Base-by-base conservation (phyloP, 2,329 filamentous ascomycete species). In the Hypoxylon sp. region DNA sequence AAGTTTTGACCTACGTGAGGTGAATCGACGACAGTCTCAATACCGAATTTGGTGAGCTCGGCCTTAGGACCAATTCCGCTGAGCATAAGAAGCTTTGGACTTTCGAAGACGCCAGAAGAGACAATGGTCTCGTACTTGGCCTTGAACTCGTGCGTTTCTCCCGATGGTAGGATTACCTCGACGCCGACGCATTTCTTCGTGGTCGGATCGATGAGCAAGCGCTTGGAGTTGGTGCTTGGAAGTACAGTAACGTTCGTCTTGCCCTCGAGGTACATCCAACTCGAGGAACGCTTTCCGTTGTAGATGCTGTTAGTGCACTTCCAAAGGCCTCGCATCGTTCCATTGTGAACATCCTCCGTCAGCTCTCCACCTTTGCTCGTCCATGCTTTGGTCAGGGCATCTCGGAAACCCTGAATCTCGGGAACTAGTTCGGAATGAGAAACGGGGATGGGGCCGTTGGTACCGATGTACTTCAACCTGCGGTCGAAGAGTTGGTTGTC, bases 1-100 rank as follows among this genome's bases (percentile, higher is more conserved):
- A 89, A 73, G 68, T 88, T 85, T 49, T 78, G 79, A 4, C 86
- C 86, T 2, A 89, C 84, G 32, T 85, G 82, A 1, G 80, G 79
- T 0, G 82, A 78, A 54, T 87, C 75, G 3, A 77, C 72, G 12
- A 85, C 58, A 0, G 81, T 69, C 2, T 73, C 63, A 55, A 88
- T 87, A n/a, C 73, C 69, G 62, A 81, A 76, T 42, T 73, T 71
- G 13, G 74, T 56, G 4, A 89, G 75, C 57, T 84, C 78, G 0
- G 71, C 64, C 7, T 68, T 62, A 0, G 83, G 82, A 0, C 85
- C 85, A 23, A 88, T 76, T n/a, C 86, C 86, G 41, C 76, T 81
- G 1, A 87, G 77, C 70, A 85, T 82, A 8, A 89, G 78, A 2
- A 89, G 69, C 66, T 88, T 84, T 5, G 84, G 83, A 1, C 79